A percentile compares a stretch with the other conserved stretches of the same genome.
Conservation (phyloP, 805 yeast species). For the Pichia nanzhaoensis region DNA sequence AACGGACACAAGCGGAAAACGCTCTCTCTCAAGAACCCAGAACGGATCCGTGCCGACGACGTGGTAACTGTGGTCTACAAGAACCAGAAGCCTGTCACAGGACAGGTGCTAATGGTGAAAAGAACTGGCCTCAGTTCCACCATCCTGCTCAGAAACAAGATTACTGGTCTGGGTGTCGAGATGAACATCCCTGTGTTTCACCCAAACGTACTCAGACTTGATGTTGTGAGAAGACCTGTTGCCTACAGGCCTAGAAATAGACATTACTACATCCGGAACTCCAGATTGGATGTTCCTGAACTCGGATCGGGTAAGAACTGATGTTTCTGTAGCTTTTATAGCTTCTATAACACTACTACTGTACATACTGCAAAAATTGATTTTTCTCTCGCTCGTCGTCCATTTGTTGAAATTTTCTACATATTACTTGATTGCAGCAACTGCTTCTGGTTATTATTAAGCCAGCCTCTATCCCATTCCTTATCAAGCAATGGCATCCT, state of each 20-base stretch:
- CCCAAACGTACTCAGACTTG: constrained; percentile 72
- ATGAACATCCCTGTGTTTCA: constrained; percentile 72
- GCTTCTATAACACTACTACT: not conserved
- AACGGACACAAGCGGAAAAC: constrained; percentile 58
- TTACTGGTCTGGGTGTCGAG: constrained; percentile 81
- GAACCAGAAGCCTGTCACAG: constrained; percentile 62
- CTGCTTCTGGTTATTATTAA: too few relatives aligned
- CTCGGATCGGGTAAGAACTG: constrained; percentile 29
- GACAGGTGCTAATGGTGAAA: constrained; percentile 72
- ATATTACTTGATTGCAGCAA: too few relatives aligned
- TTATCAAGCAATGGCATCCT: not conserved
- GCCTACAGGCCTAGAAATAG: constrained; percentile 73
- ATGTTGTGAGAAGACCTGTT: constrained; percentile 66
- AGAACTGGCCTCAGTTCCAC: constrained; percentile 68
- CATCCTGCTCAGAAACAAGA: constrained; percentile 74
- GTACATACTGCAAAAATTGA: too few relatives aligned
- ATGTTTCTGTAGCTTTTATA: not conserved
- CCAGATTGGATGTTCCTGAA: constrained; percentile 70
- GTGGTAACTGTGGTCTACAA: constrained; percentile 67
- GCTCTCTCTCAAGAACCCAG: constrained; percentile 39
- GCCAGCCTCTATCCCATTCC: too few relatives aligned
- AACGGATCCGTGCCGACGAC: constrained; percentile 71
- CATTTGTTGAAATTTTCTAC: too few relatives aligned
- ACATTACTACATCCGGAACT: constrained; percentile 83
- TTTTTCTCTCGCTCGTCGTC: too few relatives aligned